Evolutionary conservation across 768 basidiomycete species (phyloP).

Genomic region (Auriscalpium orientale): DNA sequence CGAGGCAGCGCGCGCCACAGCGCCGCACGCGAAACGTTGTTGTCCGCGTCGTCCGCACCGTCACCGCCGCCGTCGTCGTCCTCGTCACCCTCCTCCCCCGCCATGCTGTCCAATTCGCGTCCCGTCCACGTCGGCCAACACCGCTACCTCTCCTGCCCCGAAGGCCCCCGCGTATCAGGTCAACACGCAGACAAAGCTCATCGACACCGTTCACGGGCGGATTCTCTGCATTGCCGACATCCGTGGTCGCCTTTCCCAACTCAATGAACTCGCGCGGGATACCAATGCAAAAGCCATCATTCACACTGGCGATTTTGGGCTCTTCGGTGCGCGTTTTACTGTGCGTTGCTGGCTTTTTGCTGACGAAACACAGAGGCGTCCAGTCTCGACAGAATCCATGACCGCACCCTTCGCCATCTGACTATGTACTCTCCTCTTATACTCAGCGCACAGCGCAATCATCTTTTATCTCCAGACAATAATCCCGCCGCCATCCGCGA

Average conservation of each 20-base stretch:
- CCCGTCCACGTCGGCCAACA: constrained; percentile 55
- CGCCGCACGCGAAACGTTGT: background rate
- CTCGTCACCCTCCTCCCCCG: constrained; percentile 6
- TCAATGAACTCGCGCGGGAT: constrained; percentile 88
- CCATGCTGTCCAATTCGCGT: constrained; percentile 49
- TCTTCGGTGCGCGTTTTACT: constrained; percentile 56
- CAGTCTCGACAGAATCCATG: constrained; percentile 85
- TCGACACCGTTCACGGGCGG: constrained; percentile 74
- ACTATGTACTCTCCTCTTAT: constrained; percentile 96
- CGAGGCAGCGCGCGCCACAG: background rate
- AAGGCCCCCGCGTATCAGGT: constrained; percentile 38
- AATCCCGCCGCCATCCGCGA: constrained; percentile 61
- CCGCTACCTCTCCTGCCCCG: constrained; percentile 49
- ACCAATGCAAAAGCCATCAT: constrained; percentile 88
- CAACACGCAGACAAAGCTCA: constrained; percentile 72
- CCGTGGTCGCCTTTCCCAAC: constrained; percentile 75
- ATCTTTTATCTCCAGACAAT: constrained; percentile 69
- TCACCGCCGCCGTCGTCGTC: background rate
- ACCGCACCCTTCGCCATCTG: constrained; percentile 92
- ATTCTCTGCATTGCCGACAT: constrained; percentile 95
- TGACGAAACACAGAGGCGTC: constrained; percentile 46
- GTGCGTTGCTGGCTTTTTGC: background rate
- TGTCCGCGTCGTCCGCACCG: background rate
- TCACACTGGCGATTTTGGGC: constrained; percentile 98
- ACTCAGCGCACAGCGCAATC: constrained; percentile 69